Evolutionary conservation across 176 grass and related monocot genomes (phyloP).

Genomic region (Carex parvula): DNA sequence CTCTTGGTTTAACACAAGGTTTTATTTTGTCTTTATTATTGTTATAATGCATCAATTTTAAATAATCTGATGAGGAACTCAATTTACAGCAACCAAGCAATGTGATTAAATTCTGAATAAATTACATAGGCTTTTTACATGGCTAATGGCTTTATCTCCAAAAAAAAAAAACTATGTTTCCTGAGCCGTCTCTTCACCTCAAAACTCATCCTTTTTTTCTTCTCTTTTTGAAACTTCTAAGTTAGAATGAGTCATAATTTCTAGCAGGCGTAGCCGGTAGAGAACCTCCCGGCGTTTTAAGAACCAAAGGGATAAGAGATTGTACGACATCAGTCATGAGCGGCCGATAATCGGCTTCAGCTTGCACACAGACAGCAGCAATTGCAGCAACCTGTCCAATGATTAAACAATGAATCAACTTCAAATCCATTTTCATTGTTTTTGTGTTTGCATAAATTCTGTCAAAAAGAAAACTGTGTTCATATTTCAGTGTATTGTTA

Average conservation of each 20-base stretch:
- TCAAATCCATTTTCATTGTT: not conserved
- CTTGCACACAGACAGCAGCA: slow-evolving; percentile 82
- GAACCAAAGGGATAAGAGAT: slow-evolving; percentile 83
- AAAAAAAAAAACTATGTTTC: not conserved
- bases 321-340: slow-evolving; percentile 98
- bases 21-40: not conserved
- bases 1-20: not conserved
- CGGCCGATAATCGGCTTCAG: slow-evolving; percentile 90
- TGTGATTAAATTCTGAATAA: slow-evolving; percentile 1
- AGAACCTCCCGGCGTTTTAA: slow-evolving; percentile 17
- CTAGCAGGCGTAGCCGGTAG: slow-evolving; percentile 8
- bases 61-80: not conserved
- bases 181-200: not conserved
- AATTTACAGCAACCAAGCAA: slow-evolving; percentile 18
- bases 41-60: not conserved
- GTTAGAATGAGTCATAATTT: not conserved
- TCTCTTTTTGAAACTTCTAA: not conserved
- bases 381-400: slow-evolving; percentile 76
- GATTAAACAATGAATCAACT: not conserved
- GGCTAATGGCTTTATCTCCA: no score
- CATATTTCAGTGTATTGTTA: not conserved
- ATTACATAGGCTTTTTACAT: not conserved
- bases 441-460: no score
- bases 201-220: not conserved
- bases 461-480: no score